Evolutionary conservation across 2,329 filamentous ascomycete genomes (phyloP).

Genomic region (Falciphora oryzae): DNA sequence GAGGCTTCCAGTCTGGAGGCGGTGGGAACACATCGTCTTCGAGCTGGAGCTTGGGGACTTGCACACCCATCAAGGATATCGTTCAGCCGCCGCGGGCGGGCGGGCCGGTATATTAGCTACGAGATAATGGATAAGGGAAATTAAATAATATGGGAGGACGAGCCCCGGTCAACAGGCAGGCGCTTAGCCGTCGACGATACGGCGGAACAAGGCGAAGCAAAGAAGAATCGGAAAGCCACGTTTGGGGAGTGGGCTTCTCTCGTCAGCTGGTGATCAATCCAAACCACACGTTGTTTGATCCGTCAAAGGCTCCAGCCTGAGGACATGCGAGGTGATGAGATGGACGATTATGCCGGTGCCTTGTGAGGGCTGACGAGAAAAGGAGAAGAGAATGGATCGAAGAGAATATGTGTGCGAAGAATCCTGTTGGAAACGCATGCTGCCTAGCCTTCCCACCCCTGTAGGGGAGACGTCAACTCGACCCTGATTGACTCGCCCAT

Average conservation of each 20-base stretch:
- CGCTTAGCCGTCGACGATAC: background rate
- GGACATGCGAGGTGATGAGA: background rate
- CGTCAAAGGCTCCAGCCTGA: background rate
- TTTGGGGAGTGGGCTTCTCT: background rate
- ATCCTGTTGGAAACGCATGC: background rate
- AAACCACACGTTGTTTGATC: background rate
- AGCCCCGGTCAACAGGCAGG: background rate
- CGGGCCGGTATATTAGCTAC: background rate
- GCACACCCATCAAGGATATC: slow-evolving; percentile 2
- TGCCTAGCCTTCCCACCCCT: background rate
- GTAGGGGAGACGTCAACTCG: background rate
- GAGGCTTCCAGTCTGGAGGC: slow-evolving; percentile 8
- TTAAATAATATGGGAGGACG: background rate
- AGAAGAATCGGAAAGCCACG: background rate
- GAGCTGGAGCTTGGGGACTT: slow-evolving; percentile 7
- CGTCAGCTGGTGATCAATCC: background rate
- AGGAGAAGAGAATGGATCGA: background rate
- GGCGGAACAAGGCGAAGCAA: background rate
- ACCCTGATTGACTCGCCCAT: no score
- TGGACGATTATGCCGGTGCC: background rate
- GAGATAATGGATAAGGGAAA: background rate
- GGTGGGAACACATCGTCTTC: slow-evolving; percentile 4
- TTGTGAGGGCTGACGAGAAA: background rate
- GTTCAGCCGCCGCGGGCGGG: background rate
- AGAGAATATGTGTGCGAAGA: background rate